phyloP scores from a whole-genome alignment of 1,284 basidiomycete genomes.

The Irpex sp. region DNA sequence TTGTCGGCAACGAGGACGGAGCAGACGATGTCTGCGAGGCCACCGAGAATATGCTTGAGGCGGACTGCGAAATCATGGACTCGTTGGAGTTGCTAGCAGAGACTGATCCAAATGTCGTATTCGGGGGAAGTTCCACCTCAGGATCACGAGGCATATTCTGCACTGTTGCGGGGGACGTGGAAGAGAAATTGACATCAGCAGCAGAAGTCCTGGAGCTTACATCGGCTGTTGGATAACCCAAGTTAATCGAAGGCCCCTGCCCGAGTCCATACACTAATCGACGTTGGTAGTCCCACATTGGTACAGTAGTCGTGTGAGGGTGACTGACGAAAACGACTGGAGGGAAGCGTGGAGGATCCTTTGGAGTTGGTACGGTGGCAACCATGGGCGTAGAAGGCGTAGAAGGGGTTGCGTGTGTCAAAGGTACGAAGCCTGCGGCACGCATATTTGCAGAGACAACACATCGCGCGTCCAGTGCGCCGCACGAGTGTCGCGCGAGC shows the following conservation, averaged over 20 bases:
- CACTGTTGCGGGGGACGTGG: background rate
- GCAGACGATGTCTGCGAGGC: background rate
- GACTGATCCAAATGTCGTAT: background rate
- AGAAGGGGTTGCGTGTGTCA: constrained; percentile 15
- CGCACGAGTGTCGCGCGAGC: constrained; percentile 25
- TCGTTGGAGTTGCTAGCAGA: background rate
- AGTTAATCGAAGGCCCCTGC: background rate
- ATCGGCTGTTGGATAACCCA: background rate
- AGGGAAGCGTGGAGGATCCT: constrained; percentile 28
- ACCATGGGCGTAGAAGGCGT: background rate
- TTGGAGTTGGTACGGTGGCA: constrained; percentile 18
- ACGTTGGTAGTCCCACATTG: constrained; percentile 27
- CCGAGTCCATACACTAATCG: constrained; percentile 10
- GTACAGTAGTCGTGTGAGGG: constrained; percentile 11
- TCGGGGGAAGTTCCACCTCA: background rate
- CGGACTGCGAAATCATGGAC: background rate
- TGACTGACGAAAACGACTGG: constrained; percentile 26
- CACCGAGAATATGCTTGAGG: constrained; percentile 7
- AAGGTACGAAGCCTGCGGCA: constrained; percentile 28
- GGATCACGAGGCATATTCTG: background rate
- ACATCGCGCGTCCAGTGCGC: constrained; percentile 26
- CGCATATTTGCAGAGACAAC: constrained; percentile 29
- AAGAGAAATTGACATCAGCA: background rate
- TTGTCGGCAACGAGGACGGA: background rate
- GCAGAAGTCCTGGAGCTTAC: background rate